Base-by-base conservation (phyloP, 169 alveolate species). In the Plasmodium vinckei region DNA sequence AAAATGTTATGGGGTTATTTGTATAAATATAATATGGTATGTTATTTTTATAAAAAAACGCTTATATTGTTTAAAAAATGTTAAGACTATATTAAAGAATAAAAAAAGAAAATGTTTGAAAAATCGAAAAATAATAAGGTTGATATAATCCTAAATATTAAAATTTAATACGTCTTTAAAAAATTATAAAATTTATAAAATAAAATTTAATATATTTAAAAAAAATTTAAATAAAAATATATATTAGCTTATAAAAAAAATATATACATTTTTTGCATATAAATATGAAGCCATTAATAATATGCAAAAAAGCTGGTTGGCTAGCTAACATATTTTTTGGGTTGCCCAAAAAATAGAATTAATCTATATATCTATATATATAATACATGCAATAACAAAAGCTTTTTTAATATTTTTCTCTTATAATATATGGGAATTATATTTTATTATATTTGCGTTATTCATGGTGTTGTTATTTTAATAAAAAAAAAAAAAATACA, bases 251-350 rank as follows among this genome's bases (percentile, higher is more conserved):
- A 61, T 61, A 61, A 13, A 51, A 51, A 49, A 49, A 15, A 51
- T 3, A 51, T 51, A 51, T 51, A 33, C 42, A 33, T 51, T 6
- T 51, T 51, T 61, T 23, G 49, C 49, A 27, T 61, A 27, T 61
- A 61, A 61, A 23, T 61, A 53, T 71, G 60, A 47, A 72, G 59
- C 56, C 87, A 72, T 57, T 72, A 72, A 72, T 56, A 72, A 70
- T 7, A 27, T 17, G 46, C 17, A 72, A 72, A 59, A 56, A 33
- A 72, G 70, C 75, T 68, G 53, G 46, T 72, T 72, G 42, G 70
- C 87, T 72, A 72, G 87, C 87, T 72, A 72, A 54, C 12, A 69
- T 39, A 33, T 42, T 72, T 72, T n/a, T 56, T 2, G 63, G 15
- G 51, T 4, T 17, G 56, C 13, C 23, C 33, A 33, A 25, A 70